These are phyloP conservation scores for Cavenderia fasciculata DNA, from an alignment of 78 protist species.

Conservation along the genomic window DNA sequence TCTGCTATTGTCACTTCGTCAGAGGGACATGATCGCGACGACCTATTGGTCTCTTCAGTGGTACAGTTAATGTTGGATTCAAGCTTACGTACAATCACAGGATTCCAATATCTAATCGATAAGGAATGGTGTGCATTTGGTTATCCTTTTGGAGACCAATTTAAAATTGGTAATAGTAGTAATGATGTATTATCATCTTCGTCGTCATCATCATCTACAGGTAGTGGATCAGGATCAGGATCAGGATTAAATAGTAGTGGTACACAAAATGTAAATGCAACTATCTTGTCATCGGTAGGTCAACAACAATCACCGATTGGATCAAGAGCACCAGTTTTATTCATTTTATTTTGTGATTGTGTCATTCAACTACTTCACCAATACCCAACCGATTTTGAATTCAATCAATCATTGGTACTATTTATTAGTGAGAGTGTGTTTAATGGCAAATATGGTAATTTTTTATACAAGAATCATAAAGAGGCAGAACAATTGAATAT, in stretches of 20 bases:
- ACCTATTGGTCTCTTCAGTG: constrained; percentile 36
- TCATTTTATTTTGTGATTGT: constrained; percentile 88
- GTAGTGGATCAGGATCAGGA: too few relatives aligned
- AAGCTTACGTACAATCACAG: constrained; percentile 87
- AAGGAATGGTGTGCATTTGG: constrained; percentile 92
- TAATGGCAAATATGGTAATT: constrained; percentile 76
- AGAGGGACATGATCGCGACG: constrained; percentile 18
- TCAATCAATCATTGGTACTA: constrained; percentile 70
- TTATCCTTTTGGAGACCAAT: constrained; percentile 86
- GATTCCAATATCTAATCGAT: constrained; percentile 88
- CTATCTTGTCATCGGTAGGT: too few relatives aligned
- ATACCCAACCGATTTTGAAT: constrained; percentile 89
- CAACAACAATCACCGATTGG: too few relatives aligned
- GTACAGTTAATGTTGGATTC: constrained; percentile 88
- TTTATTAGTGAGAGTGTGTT: background rate
- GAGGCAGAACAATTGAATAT: constrained; percentile 9
- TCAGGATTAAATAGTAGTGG: background rate
- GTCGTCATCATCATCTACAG: too few relatives aligned
- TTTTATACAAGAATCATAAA: constrained; percentile 1
- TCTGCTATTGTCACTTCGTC: background rate
- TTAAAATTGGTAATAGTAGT: constrained; percentile 45
- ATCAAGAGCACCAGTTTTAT: constrained; percentile 82
- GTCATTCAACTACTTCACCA: constrained; percentile 79
- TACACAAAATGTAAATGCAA: background rate
- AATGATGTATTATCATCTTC: background rate